Base-by-base conservation (phyloP, 1,284 basidiomycete genomes). In the Gastroboletus turbinatus region DNA sequence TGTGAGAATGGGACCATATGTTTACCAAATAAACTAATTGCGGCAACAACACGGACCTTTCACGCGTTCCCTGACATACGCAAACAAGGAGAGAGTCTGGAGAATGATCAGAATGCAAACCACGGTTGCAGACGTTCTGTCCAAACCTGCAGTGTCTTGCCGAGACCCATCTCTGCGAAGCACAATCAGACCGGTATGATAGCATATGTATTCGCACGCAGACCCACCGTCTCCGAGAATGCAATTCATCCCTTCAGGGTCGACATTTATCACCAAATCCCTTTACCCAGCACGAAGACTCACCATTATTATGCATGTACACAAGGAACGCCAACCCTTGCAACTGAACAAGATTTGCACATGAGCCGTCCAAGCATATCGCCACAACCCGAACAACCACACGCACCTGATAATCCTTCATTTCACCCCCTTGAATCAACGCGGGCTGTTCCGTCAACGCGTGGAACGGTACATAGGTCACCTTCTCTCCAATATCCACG, bases 91-190 rank as follows among this genome's bases (percentile, higher is more conserved):
- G 1, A 86, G 70, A 1, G 85, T 85, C 78, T 85, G 46, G 3
- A 30, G 35, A 40, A 30, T 21, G 45, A 36, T 61, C 33, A 60
- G 52, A 46, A 55, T 17, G 9, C 14, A 33, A 38, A 40, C 2
- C 8, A 30, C 17, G 8, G 4, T 44, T 10, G 5, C 5, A 5
- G 6, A 21, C 1, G 5, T n/a, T 33, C 4, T 46, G 32, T 43
- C 16, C 66, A n/a, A 60, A 80, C 81, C 70, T 83, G 84, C 17
- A 87, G 68, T 0, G 85, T 86, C 62, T 87, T 86, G 17, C 84
- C 84, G 7, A 86, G 76, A 58, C 82, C 84, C 83, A 85, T 70
- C 79, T 69, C 80, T 82, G 48, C 10, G 14, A 52, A 50, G 13
- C 1, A 29, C 30, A 5, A 21, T 72, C 35, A 69, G 50, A 54